Evolutionary conservation across 495 filamentous ascomycete genomes (phyloP).

Genomic region (Penicillium waksmanii): DNA sequence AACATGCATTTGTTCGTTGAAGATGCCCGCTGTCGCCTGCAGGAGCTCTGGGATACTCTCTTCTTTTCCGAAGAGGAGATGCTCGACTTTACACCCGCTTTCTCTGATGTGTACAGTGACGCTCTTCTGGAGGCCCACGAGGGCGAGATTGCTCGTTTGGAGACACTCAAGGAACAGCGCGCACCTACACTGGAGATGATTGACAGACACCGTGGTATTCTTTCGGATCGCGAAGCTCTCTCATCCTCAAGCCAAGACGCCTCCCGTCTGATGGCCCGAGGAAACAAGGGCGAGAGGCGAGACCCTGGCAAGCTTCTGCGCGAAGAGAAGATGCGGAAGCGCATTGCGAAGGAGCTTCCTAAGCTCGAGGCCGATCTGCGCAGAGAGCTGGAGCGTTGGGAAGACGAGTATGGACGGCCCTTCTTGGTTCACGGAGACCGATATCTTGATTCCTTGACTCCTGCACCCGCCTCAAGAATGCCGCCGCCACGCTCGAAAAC

Average conservation of each 20-base stretch:
- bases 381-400: constrained; percentile 83
- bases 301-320: constrained; percentile 93
- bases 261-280: constrained; percentile 85
- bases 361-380: constrained; percentile 83
- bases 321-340: constrained; percentile 98
- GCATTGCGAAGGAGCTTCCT: constrained; percentile 92
- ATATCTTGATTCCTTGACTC: constrained; percentile 79
- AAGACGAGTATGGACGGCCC: constrained; percentile 89
- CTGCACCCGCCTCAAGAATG: constrained; percentile 55
- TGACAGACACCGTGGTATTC: constrained; percentile 79
- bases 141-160: constrained; percentile 79
- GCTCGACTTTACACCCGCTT: constrained; percentile 93
- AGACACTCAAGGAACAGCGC: constrained; percentile 84
- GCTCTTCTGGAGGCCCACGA: constrained; percentile 89
- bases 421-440: constrained; percentile 91
- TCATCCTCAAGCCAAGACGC: constrained; percentile 90
- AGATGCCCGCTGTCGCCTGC: constrained; percentile 84
- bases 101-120: constrained; percentile 80
- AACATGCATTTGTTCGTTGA: constrained; percentile 96
- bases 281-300: constrained; percentile 84
- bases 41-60: constrained; percentile 91
- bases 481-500: constrained; percentile 77
- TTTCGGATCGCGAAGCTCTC: constrained; percentile 86
- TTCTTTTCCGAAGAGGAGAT: constrained; percentile 98
- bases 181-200: constrained; percentile 80